Base-by-base conservation (phyloP, 2,329 filamentous ascomycete genomes). In the Diaporthe vexans region DNA sequence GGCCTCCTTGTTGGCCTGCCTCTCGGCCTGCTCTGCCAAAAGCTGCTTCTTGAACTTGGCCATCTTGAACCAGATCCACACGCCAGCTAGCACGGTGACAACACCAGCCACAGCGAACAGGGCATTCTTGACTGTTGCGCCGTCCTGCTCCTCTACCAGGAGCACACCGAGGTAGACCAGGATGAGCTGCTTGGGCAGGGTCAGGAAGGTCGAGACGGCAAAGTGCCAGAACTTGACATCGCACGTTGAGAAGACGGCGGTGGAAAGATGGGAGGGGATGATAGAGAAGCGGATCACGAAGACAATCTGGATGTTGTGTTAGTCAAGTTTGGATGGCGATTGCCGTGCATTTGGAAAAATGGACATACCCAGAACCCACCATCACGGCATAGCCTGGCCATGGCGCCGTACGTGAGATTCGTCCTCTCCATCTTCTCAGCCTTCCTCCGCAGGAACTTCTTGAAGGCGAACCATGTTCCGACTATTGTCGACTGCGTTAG, bases 161-260 rank as follows among this genome's bases (percentile, higher is more conserved):
- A 85, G 80, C 8, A 84, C 82, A 37, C 84, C 84, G 6, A 85
- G 77, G 73, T 85, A 85, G 37, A 85, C 83, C 65, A 85, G 80
- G 51, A 85, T 81, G 73, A 85, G 81, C 75, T 85, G 83, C 76
- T 85, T 85, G 4, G 84, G 84, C 2, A 85, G 79, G 8, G 84
- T 84, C 52, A 85, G 72, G 76, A 84, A 81, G 21, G 83, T 85
- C 4, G 84, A 82, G 63, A 85, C 71, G 72, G 82, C 80, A 68
- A 84, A 85, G 71, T 81, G 77, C 82, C 83, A 84, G 78, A 85
- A 85, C 61, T 81, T 82, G 51, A 85, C 83, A 72, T 84, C 81
- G 78, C 83, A 85, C 37, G 83, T 84, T 13, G 84, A 82, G 74
- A 85, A 85, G 37, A 85, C 83, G n/a, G 84, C 84, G 1, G 84